These are phyloP conservation scores for Phytophthora boehmeriae DNA, from an alignment of 352 stramenopile genomes.

Conservation along the genomic window DNA sequence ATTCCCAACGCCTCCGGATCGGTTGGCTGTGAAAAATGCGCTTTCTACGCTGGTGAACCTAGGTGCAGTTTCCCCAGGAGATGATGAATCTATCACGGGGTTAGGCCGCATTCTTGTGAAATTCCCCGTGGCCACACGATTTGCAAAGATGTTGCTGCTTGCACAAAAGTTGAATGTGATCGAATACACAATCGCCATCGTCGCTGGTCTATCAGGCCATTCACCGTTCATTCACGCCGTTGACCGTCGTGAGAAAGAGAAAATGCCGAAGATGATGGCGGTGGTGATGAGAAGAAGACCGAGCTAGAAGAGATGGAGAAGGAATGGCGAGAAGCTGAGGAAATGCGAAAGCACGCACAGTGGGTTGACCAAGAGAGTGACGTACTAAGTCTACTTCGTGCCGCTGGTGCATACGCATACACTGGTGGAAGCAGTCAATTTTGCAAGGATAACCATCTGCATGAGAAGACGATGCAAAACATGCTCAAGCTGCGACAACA, in stretches of 20 bases:
- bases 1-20: constrained; percentile 95
- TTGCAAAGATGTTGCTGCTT: constrained; percentile 92
- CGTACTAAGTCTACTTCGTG: constrained; percentile 77
- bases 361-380: constrained; percentile 87
- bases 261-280: constrained; percentile 35
- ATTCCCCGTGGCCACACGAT: constrained; percentile 86
- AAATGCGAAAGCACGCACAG: constrained; percentile 71
- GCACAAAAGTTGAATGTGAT: constrained; percentile 71
- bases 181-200: constrained; percentile 86
- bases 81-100: constrained; percentile 77
- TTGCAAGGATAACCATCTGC: constrained; percentile 77
- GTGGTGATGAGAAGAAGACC: constrained; percentile 34
- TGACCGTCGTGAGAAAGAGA: constrained; percentile 54
- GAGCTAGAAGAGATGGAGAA: constrained; percentile 73
- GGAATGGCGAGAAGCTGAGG: constrained; percentile 75
- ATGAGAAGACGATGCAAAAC: constrained; percentile 90
- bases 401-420: constrained; percentile 80
- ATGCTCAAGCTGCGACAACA: constrained; percentile 88
- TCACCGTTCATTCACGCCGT: constrained; percentile 73
- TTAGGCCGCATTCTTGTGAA: constrained; percentile 83
- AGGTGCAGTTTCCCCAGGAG: constrained; percentile 57
- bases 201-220: constrained; percentile 76
- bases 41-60: constrained; percentile 86
- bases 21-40: constrained; percentile 85
- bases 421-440: constrained; percentile 65